Percentiles rank a stretch among this genome's conserved stretches.
phyloP scores from a whole-genome alignment of 345 rosid genomes.

The Acer campestre region DNA sequence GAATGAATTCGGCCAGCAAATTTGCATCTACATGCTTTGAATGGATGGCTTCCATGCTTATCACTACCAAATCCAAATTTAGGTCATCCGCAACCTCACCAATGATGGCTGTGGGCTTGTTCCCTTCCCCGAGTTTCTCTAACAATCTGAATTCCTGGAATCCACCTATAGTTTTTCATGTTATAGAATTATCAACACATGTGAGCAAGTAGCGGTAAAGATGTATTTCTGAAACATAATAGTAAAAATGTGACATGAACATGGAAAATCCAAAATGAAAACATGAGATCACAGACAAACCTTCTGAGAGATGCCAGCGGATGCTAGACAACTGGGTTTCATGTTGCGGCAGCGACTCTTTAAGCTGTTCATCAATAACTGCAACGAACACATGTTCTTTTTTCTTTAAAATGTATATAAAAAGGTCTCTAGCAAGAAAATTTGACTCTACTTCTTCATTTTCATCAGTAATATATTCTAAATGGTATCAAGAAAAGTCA shows the following conservation, averaged over 20 bases:
- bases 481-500: conserved; percentile 3
- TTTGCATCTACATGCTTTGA: conserved; percentile 97
- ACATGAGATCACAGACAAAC: conserved; percentile 28
- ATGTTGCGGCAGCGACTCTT: conserved; percentile 74
- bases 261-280: not conserved
- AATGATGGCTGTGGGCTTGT: conserved; percentile 81
- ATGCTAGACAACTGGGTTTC: conserved; percentile 81
- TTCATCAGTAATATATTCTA: not conserved
- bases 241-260: not conserved
- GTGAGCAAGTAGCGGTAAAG: not conserved
- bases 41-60: conserved; percentile 99
- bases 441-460: conserved; percentile 12
- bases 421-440: conserved; percentile 13
- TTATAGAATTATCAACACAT: not conserved
- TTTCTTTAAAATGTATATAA: conserved; percentile 29
- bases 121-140: conserved; percentile 90
- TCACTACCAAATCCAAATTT: conserved; percentile 75
- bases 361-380: conserved; percentile 82
- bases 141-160: conserved; percentile 82
- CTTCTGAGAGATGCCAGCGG: conserved; percentile 92
- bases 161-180: conserved; percentile 50
- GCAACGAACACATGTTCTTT: conserved; percentile 37
- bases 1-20: conserved; percentile 88
- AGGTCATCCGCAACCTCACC: conserved; percentile 98
- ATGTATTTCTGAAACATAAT: not conserved